Evolutionary conservation across 352 stramenopile species (phyloP), one percentile per base, ranked within the genome.

Genomic region (Globisporangium orthogonon): DNA sequence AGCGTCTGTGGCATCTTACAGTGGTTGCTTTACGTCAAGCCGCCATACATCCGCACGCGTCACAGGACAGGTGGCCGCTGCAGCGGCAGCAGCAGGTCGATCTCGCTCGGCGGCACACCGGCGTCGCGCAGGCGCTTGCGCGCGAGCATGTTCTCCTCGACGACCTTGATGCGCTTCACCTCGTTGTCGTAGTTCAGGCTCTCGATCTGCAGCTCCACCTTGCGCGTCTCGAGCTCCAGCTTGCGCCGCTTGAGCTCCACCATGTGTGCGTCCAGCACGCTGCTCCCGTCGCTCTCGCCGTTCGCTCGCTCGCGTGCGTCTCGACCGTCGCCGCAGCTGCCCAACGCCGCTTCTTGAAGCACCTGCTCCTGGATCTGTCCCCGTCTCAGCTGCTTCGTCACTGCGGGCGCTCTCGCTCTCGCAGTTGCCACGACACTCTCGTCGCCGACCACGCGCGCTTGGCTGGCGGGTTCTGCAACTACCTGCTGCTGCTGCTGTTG

Each of bases 51-150:
- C 28, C 6, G 17, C 9, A n/a, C 43, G 43, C 35, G 4, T 47
- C 41, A 47, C 15, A 28, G 15, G 6, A 10, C 13, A 9, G 41
- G 15, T 17, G 4, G 0, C 6, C 15, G 41, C 41, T 52, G 56
- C 48, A 62, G 49, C 28, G 61, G 61, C 15, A 67, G 29, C 29
- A 67, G 13, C 28, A 57, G 33, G 11, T 67, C 56, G 44, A 67
- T 63, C 33, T 67, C 55, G 13, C 35, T 30, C 28, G 60, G 49
- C n/a, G 49, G 37, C 10, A 67, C 46, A 13, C 56, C 56, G 7
- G 71, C 74, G 50, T 83, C 71, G 28, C 70, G 60, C 60, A 83
- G 44, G 39, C 30, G 70, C 50, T 75, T 75, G 31, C 70, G 61
- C 43, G 67, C 67, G 13, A 78, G 50, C 23, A 65, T 41, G 15